Conservation (phyloP, 768 basidiomycete species). For the Pleurotus giganteus region DNA sequence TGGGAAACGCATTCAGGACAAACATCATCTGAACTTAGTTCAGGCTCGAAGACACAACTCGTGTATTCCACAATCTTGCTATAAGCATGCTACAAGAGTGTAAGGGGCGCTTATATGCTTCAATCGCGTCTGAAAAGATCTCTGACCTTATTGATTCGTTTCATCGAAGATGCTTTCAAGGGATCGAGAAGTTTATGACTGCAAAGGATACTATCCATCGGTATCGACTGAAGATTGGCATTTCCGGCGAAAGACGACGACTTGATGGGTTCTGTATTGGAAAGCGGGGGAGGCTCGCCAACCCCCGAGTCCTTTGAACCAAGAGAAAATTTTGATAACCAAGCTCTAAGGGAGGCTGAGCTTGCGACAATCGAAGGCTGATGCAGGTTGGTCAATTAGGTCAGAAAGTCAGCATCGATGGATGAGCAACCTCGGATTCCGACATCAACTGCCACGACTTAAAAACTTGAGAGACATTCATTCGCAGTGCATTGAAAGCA, state of each 20-base stretch:
- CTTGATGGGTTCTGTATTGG: not conserved
- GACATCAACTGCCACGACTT: slow-evolving; percentile 54
- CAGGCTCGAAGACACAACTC: slow-evolving; percentile 46
- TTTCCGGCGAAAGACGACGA: not conserved
- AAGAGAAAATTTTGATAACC: slow-evolving; percentile 37
- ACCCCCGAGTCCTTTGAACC: not conserved
- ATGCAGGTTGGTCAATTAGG: not conserved
- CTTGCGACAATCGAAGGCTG: slow-evolving; percentile 60
- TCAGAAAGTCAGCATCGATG: not conserved
- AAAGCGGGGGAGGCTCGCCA: not conserved
- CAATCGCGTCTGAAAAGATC: not conserved
- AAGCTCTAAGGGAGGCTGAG: slow-evolving; percentile 56
- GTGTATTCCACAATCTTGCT: slow-evolving; percentile 41
- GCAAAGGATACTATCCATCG: slow-evolving; percentile 55
- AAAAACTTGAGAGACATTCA: slow-evolving; percentile 60
- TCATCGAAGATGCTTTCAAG: slow-evolving; percentile 57
- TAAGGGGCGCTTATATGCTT: not conserved
- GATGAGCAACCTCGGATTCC: slow-evolving; percentile 41
- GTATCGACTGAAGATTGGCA: slow-evolving; percentile 20
- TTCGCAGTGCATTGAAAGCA: slow-evolving; percentile 49
- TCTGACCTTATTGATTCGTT: slow-evolving; percentile 57
- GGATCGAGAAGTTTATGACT: slow-evolving; percentile 64
- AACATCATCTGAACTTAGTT: slow-evolving; percentile 47
- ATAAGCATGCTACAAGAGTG: slow-evolving; percentile 38
- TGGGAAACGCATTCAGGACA: slow-evolving; percentile 59